These are phyloP conservation scores for Podaxis sp. DNA, from an alignment of 768 basidiomycete genomes.

Conservation along the genomic window DNA sequence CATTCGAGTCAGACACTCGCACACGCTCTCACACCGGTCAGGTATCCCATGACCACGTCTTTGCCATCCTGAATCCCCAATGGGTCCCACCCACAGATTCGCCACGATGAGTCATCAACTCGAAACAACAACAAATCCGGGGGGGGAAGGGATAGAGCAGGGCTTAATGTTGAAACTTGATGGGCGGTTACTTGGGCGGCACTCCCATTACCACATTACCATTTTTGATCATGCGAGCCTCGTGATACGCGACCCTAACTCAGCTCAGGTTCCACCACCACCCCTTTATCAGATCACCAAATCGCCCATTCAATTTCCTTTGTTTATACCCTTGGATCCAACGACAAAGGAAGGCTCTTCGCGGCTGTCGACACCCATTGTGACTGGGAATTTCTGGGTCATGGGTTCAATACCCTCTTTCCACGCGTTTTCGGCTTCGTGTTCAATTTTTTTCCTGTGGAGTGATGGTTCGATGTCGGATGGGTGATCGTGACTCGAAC, in stretches of 20 bases:
- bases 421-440: slow-evolving; percentile 5
- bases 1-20: slow-evolving; percentile 38
- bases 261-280: slow-evolving; percentile 3
- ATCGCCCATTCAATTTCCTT: neutral
- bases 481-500: neutral
- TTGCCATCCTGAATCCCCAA: slow-evolving; percentile 15
- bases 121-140: slow-evolving; percentile 13
- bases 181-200: slow-evolving; percentile 11
- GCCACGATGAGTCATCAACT: slow-evolving; percentile 9
- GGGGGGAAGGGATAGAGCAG: slow-evolving; percentile 7
- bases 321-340: slow-evolving; percentile 10
- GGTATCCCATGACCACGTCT: slow-evolving; percentile 24
- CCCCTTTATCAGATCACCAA: neutral
- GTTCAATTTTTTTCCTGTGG: slow-evolving; percentile 8
- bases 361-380: neutral
- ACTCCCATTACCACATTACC: slow-evolving; percentile 6
- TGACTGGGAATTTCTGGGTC: slow-evolving; percentile 18
- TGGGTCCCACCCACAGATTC: neutral
- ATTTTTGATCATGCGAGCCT: slow-evolving; percentile 12
- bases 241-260: slow-evolving; percentile 10
- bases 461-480: slow-evolving; percentile 9
- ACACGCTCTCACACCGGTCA: slow-evolving; percentile 42
- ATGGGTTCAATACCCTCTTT: neutral
- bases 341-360: neutral
- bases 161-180: slow-evolving; percentile 11